These are phyloP conservation scores for Vitis rotundifolia DNA, from an alignment of 164 flowering plant genomes.

Conservation along the genomic window DNA sequence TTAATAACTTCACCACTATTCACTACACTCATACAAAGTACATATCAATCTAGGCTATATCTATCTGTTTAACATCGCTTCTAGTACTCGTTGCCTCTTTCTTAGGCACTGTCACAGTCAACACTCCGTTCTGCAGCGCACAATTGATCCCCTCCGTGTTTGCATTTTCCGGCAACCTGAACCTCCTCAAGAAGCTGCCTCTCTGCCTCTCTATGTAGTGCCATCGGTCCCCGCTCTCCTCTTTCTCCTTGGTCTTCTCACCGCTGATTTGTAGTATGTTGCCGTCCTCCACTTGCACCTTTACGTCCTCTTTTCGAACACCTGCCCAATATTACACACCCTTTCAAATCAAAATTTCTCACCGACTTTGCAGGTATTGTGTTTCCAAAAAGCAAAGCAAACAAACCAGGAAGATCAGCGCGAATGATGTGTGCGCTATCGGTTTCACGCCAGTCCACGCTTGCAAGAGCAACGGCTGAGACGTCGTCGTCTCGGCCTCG, in stretches of 20 bases:
- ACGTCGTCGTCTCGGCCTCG: conserved; percentile 11
- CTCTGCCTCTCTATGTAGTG: conserved; percentile 22
- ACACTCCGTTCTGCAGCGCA: conserved; percentile 5
- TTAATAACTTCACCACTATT: no score
- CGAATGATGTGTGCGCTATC: conserved; percentile 29
- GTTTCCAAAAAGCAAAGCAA: no score
- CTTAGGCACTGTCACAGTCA: conserved; percentile 10
- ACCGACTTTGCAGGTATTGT: no score
- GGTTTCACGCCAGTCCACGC: conserved; percentile 43
- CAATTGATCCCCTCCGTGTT: conserved; percentile 8
- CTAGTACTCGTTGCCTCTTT: no score
- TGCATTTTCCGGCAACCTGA: conserved; percentile 14
- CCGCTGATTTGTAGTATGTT: conserved; percentile 23
- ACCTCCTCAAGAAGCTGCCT: conserved; percentile 22
- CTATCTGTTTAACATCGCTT: no score
- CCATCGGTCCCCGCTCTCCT: conserved; percentile 23
- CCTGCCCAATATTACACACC: background rate
- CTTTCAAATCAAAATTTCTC: no score
- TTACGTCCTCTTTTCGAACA: conserved; percentile 25
- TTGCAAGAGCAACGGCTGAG: conserved; percentile 13
- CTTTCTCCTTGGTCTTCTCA: conserved; percentile 17
- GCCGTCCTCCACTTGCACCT: conserved; percentile 23
- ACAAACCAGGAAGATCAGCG: conserved; percentile 36
- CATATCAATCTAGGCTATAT: no score
- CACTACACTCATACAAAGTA: no score